Evolutionary conservation across 441 rosid species (phyloP).

Genomic region (Arabidopsis hybrid): DNA sequence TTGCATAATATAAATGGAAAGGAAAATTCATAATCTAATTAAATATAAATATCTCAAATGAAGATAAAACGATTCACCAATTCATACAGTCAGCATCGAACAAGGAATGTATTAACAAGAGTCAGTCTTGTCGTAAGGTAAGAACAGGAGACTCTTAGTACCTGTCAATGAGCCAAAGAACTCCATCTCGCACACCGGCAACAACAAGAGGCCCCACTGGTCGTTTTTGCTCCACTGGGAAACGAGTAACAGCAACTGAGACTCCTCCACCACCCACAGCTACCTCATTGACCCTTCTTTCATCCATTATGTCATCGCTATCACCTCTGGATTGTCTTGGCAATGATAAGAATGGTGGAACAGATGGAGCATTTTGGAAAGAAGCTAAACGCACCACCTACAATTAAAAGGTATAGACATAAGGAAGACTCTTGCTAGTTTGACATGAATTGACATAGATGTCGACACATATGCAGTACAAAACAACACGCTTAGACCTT

Average conservation of each 20-base stretch:
- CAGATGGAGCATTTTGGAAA: slow-evolving; percentile 95
- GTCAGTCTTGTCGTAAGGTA: slow-evolving; percentile 5
- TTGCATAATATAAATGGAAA: slow-evolving; percentile 13
- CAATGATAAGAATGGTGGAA: slow-evolving; percentile 90
- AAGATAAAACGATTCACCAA: slow-evolving; percentile 2
- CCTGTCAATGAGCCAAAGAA: slow-evolving; percentile 99
- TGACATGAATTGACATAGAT: slow-evolving; percentile 9
- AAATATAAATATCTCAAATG: slow-evolving; percentile 3
- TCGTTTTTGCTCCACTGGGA: slow-evolving; percentile 93
- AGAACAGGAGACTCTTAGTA: slow-evolving; percentile 43
- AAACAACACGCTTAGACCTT: slow-evolving; percentile 21
- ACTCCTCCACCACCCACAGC: slow-evolving; percentile 99
- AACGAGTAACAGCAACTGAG: slow-evolving; percentile 98
- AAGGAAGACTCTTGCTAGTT: slow-evolving; percentile 22
- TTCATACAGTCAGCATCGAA: not conserved
- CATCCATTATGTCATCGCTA: slow-evolving; percentile 81
- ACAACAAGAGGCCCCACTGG: slow-evolving; percentile 97
- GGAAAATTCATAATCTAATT: not conserved
- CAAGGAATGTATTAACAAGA: slow-evolving; percentile 4
- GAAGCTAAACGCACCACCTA: slow-evolving; percentile 99
- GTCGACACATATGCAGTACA: slow-evolving; percentile 13
- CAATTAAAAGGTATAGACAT: slow-evolving; percentile 30
- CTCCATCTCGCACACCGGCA: slow-evolving; percentile 98
- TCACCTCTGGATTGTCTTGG: slow-evolving; percentile 87
- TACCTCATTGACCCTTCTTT: slow-evolving; percentile 82